Conservation (phyloP, 2,329 filamentous ascomycete species). For the Helicocarpus griseus region DNA sequence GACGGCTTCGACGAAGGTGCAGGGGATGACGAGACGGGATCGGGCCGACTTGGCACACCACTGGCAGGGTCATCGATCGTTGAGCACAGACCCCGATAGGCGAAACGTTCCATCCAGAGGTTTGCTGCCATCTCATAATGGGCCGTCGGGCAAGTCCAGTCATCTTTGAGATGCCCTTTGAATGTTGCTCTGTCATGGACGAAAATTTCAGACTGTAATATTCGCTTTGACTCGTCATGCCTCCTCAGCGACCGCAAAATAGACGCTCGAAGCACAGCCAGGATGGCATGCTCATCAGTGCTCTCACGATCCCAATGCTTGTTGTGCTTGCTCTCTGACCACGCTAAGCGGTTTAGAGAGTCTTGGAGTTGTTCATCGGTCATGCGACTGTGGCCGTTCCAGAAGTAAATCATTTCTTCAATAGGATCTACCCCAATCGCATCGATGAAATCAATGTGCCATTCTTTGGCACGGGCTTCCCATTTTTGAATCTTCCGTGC, state of each 20-base stretch:
- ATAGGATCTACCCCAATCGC: slow-evolving; percentile 71
- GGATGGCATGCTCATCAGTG: slow-evolving; percentile 53
- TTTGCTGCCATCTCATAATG: slow-evolving; percentile 81
- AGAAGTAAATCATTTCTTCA: slow-evolving; percentile 88
- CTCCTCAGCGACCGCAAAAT: slow-evolving; percentile 55
- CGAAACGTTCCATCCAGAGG: slow-evolving; percentile 58
- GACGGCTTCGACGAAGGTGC: background rate
- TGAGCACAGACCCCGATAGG: slow-evolving; percentile 17
- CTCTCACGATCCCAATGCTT: slow-evolving; percentile 43
- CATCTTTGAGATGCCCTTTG: slow-evolving; percentile 41
- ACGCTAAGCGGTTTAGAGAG: slow-evolving; percentile 55
- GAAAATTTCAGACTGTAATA: slow-evolving; percentile 56
- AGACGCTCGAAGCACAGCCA: slow-evolving; percentile 56
- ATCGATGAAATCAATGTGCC: slow-evolving; percentile 62
- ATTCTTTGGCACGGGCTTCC: slow-evolving; percentile 63
- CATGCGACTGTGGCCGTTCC: slow-evolving; percentile 85
- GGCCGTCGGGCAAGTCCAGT: slow-evolving; percentile 62
- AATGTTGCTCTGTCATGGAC: slow-evolving; percentile 45
- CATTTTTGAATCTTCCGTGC: slow-evolving; percentile 78
- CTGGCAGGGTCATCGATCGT: background rate
- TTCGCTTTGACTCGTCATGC: slow-evolving; percentile 53
- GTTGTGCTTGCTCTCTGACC: slow-evolving; percentile 50
- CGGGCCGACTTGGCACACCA: background rate
- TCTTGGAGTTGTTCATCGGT: slow-evolving; percentile 51
- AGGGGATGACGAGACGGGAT: background rate